Percentiles rank a stretch among this genome's conserved stretches.
Conservation (phyloP, 331 rosid genomes). For the Rhamnella rubrinervis region DNA sequence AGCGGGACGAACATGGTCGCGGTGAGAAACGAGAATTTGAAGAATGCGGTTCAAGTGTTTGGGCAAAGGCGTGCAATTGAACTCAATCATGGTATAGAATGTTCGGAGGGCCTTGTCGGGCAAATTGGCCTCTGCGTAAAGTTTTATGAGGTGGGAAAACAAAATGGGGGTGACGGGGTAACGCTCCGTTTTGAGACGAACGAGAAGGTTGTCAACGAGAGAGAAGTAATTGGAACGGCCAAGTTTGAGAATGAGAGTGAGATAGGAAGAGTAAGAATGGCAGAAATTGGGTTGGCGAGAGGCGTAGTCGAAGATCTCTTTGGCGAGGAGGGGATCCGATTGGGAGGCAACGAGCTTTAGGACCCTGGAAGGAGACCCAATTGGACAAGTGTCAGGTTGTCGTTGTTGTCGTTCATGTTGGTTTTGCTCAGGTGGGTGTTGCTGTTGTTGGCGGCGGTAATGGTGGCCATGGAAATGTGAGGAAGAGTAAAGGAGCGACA, state of each 20-base stretch:
- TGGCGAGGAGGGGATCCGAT: slow-evolving; percentile 74
- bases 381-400: slow-evolving; percentile 14
- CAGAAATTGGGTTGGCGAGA: slow-evolving; percentile 62
- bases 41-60: slow-evolving; percentile 78
- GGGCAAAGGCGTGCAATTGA: slow-evolving; percentile 49
- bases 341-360: slow-evolving; percentile 80
- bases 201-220: slow-evolving; percentile 56
- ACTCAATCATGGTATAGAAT: slow-evolving; percentile 64
- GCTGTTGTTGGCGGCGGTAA: slow-evolving; percentile 10
- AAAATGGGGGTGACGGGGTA: slow-evolving; percentile 42
- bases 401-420: slow-evolving; percentile 13
- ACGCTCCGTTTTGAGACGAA: slow-evolving; percentile 43
- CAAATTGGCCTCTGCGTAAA: slow-evolving; percentile 65
- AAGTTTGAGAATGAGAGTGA: slow-evolving; percentile 69
- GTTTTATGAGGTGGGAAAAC: slow-evolving; percentile 57
- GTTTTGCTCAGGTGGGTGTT: not conserved
- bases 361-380: slow-evolving; percentile 66
- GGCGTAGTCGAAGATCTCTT: slow-evolving; percentile 68
- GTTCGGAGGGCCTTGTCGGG: slow-evolving; percentile 62
- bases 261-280: slow-evolving; percentile 64
- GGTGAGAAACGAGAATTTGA: slow-evolving; percentile 52
- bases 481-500: slow-evolving; percentile 21
- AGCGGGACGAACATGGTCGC: slow-evolving; percentile 48
- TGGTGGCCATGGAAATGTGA: too few relatives aligned
- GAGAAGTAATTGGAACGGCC: slow-evolving; percentile 65